Evolutionary conservation across 31 red algal genomes (phyloP).

Genomic region (Odonthalia washingtoniensis): DNA sequence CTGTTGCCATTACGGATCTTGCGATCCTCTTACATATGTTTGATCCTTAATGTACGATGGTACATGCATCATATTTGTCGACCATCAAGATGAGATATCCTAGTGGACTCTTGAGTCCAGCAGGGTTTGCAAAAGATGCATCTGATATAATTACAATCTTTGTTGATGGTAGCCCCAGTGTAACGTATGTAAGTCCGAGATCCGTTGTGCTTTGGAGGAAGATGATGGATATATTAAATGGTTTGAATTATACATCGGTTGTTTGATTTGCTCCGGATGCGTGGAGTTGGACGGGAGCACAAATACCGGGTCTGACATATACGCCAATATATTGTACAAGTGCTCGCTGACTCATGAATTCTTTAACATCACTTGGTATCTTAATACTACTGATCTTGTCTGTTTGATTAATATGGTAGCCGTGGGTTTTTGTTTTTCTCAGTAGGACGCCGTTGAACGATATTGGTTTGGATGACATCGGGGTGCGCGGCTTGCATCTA

Average conservation of each 20-base stretch:
- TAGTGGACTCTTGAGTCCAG: conserved; percentile 3
- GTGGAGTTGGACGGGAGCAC: neutral
- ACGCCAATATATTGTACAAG: neutral
- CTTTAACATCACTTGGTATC: no score
- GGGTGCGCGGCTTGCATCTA: no score
- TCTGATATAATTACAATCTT: conserved; percentile 2
- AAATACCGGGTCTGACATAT: neutral
- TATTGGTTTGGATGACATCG: no score
- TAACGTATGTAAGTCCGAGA: neutral
- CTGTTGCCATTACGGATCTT: no score
- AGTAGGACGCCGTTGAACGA: no score
- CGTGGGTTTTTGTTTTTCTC: no score
- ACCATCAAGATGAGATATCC: no score
- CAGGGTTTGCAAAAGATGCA: conserved; percentile 22
- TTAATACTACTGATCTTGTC: no score
- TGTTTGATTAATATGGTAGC: no score
- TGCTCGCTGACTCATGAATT: no score
- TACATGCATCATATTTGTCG: no score
- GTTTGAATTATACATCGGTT: no score
- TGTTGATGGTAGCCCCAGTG: neutral
- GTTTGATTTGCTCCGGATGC: neutral
- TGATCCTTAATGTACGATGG: neutral
- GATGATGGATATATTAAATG: neutral
- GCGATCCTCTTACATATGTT: neutral
- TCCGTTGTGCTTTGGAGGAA: neutral